phyloP scores from a whole-genome alignment of 208 protist genomes.

The Crithidia fasciculata region DNA sequence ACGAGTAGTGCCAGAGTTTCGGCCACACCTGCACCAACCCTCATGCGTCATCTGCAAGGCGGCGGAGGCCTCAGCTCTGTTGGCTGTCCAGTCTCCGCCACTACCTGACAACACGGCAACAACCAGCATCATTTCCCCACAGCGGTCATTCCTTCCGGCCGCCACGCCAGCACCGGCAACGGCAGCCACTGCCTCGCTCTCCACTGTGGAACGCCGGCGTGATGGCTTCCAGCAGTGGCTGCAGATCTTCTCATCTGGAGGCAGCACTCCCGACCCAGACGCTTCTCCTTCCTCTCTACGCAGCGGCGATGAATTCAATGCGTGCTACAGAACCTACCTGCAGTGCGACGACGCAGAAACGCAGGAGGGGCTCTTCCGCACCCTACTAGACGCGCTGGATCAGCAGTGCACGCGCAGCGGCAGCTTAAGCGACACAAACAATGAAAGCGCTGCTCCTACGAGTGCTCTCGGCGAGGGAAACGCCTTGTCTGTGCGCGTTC shows the following conservation, averaged over 20 bases:
- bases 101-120: too few relatives aligned
- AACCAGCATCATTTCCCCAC: too few relatives aligned
- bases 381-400: constrained; percentile 17
- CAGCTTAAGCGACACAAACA: too few relatives aligned
- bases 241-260: neutral
- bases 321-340: constrained; percentile 20
- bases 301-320: neutral
- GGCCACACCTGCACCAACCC: constrained; percentile 49
- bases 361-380: constrained; percentile 3
- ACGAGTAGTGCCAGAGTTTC: constrained; percentile 18
- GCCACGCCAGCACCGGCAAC: too few relatives aligned
- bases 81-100: too few relatives aligned
- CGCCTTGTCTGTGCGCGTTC: constrained; percentile 11
- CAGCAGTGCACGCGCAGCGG: constrained; percentile 7
- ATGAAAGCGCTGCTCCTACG: neutral
- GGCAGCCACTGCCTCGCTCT: neutral
- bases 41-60: constrained; percentile 49
- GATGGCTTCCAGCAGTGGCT: constrained; percentile 21
- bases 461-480: neutral
- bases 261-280: neutral
- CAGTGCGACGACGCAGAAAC: constrained; percentile 2
- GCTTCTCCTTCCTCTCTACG: neutral
- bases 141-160: too few relatives aligned
- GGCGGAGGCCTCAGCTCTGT: neutral
- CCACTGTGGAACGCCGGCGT: constrained; percentile 15